A percentile compares a stretch with the other conserved stretches of the same genome.
phyloP scores from a whole-genome alignment of 306 rosid genomes.

The Citrullus mucosospermus region DNA sequence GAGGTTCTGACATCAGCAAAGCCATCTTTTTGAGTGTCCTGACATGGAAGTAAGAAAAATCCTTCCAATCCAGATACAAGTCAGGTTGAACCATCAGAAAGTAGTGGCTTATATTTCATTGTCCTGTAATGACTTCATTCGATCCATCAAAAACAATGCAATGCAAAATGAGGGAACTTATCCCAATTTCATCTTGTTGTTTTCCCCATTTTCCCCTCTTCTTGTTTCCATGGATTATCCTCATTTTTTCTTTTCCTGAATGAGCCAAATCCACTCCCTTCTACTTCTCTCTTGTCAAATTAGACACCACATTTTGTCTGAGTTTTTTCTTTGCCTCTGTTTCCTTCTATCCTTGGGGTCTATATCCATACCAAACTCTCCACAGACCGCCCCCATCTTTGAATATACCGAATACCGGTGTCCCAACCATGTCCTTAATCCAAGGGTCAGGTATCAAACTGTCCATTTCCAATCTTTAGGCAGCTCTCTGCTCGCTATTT shows the following conservation, averaged over 20 bases:
- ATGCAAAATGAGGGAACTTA: background rate
- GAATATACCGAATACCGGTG: background rate
- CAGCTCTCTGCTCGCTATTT: background rate
- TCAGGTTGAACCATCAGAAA: slow-evolving; percentile 1
- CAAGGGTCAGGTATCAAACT: slow-evolving; percentile 1
- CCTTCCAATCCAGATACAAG: background rate
- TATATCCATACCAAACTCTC: slow-evolving; percentile 3
- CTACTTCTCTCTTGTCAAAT: background rate
- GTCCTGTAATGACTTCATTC: background rate
- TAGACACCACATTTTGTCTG: background rate
- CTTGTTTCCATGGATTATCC: background rate
- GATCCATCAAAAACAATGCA: background rate
- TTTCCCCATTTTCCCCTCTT: background rate
- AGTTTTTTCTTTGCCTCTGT: background rate
- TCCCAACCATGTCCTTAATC: background rate
- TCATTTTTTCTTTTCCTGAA: no score
- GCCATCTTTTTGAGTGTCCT: background rate
- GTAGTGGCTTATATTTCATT: background rate
- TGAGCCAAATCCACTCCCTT: background rate
- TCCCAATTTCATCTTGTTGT: background rate
- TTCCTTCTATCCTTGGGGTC: background rate
- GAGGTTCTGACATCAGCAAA: background rate
- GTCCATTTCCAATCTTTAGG: slow-evolving; percentile 6
- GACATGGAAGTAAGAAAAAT: background rate
- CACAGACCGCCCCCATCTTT: background rate